Conservation (phyloP, 176 grass and related monocot genomes). For the Oryza punctata region DNA sequence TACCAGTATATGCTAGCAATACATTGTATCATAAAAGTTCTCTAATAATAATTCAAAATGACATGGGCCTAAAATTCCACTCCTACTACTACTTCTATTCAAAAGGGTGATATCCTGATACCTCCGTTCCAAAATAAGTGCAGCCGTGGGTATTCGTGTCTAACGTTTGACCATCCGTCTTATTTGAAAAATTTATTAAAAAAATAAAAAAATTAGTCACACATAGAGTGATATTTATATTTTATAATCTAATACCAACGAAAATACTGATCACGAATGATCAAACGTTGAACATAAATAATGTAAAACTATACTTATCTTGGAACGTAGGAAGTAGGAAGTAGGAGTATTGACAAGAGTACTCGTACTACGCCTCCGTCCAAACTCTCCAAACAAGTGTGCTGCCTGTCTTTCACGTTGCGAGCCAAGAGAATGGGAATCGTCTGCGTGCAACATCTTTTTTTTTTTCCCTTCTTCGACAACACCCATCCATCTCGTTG, state of each 20-base stretch:
- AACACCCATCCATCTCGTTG: neutral
- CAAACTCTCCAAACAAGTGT: neutral
- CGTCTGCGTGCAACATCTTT: neutral
- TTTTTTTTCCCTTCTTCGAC: neutral
- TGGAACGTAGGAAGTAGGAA: neutral
- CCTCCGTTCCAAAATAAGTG: too few relatives aligned
- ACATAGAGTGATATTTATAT: too few relatives aligned
- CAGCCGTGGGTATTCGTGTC: too few relatives aligned
- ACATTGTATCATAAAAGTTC: too few relatives aligned
- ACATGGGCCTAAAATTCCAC: neutral
- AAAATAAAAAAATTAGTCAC: too few relatives aligned
- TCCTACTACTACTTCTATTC: neutral
- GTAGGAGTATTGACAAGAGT: neutral
- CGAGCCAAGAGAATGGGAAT: neutral
- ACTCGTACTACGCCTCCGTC: neutral
- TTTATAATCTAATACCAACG: too few relatives aligned
- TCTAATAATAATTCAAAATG: neutral
- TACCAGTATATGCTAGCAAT: too few relatives aligned
- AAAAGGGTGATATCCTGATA: neutral
- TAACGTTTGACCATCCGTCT: too few relatives aligned
- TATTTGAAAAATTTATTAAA: too few relatives aligned
- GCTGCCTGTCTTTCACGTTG: slow-evolving; percentile 17
- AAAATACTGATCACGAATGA: too few relatives aligned
- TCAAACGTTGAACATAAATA: too few relatives aligned
- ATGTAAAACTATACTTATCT: too few relatives aligned